phyloP scores from a whole-genome alignment of 2,329 filamentous ascomycete species.

The Xylariaceae sp. region DNA sequence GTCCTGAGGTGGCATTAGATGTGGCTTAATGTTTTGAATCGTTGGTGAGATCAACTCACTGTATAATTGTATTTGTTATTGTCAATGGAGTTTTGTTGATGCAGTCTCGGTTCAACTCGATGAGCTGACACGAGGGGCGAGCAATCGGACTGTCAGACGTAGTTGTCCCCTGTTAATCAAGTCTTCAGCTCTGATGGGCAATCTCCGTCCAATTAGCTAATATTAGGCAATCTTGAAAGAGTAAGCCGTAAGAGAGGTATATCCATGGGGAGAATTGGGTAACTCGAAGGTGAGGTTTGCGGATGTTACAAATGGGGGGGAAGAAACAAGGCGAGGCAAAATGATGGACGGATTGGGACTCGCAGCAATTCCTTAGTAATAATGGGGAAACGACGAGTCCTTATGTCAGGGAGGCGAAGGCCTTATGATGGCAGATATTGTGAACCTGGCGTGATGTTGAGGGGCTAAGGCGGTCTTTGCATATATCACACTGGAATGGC shows the following conservation, averaged over 20 bases:
- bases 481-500: constrained; percentile 16
- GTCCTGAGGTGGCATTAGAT: background rate
- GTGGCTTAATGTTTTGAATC: background rate
- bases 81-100: background rate
- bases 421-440: constrained; percentile 4
- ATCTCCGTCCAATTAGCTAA: background rate
- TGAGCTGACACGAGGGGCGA: background rate
- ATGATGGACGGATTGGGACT: constrained; percentile 3
- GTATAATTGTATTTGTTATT: background rate
- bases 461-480: constrained; percentile 20
- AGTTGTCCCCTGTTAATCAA: background rate
- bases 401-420: constrained; percentile 7
- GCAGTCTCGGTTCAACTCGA: background rate
- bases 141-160: background rate
- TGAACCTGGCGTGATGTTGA: constrained; percentile 11
- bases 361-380: background rate
- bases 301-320: constrained; percentile 9
- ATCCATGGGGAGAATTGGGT: background rate
- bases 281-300: background rate
- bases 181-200: background rate
- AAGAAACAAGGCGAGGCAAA: constrained; percentile 1
- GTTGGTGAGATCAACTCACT: constrained; percentile 5
- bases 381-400: constrained; percentile 1
- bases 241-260: background rate
- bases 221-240: background rate